These are phyloP conservation scores for Penicillium lividum DNA, from an alignment of 495 filamentous ascomycete genomes.

Conservation along the genomic window DNA sequence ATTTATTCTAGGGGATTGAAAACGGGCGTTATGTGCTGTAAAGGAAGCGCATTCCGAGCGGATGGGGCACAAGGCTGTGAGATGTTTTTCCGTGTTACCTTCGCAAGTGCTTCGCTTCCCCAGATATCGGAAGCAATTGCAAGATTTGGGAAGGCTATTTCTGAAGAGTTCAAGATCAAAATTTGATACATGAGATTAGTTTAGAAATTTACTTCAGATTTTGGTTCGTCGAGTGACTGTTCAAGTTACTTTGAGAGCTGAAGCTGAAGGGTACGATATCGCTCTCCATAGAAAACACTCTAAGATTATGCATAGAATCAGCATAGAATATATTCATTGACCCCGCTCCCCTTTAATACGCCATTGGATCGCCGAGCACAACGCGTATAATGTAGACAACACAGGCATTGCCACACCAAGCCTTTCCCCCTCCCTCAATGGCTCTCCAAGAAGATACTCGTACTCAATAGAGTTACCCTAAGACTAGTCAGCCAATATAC, in stretches of 20 bases:
- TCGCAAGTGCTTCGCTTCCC: conserved; percentile 5
- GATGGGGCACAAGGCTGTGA: neutral
- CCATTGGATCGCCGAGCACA: conserved; percentile 1
- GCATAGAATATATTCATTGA: neutral
- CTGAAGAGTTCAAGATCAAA: neutral
- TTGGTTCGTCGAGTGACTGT: no score
- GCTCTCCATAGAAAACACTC: no score
- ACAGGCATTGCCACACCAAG: conserved; percentile 4
- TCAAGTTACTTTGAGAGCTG: no score
- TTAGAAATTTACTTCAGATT: neutral
- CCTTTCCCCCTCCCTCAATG: neutral
- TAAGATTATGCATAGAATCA: no score
- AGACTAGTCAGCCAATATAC: neutral
- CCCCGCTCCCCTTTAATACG: neutral
- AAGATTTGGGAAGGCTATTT: neutral
- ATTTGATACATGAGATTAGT: neutral
- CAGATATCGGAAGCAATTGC: neutral
- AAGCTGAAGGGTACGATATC: no score
- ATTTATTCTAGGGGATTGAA: neutral
- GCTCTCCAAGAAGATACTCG: conserved; percentile 4
- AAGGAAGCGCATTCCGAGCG: conserved; percentile 4
- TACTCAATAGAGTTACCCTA: conserved; percentile 4
- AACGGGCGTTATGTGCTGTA: neutral
- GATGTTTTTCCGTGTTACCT: conserved; percentile 5
- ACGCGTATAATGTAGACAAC: neutral